Evolutionary conservation across 108 stramenopile species (phyloP).

Genomic region (Skeletonema menzelii): DNA sequence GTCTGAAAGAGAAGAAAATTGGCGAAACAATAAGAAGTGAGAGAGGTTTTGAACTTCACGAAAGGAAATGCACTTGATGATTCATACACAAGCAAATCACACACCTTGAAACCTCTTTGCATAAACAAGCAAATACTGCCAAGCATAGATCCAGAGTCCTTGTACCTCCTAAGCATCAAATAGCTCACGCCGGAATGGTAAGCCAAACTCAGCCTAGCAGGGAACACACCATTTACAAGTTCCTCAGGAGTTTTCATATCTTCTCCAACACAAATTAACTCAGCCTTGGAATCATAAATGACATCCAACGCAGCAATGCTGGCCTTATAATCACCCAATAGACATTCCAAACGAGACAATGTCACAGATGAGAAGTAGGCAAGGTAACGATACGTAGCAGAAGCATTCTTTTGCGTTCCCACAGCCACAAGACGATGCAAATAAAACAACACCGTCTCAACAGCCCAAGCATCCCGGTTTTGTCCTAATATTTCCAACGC

Average conservation of each 20-base stretch:
- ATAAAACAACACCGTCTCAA: constrained; percentile 90
- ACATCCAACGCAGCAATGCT: constrained; percentile 74
- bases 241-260: constrained; percentile 62
- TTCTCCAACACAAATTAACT: constrained; percentile 38
- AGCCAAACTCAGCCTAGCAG: constrained; percentile 83
- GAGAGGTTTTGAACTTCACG: not conserved
- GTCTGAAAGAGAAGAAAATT: constrained; percentile 32
- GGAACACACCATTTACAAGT: constrained; percentile 75
- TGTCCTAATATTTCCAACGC: constrained; percentile 55
- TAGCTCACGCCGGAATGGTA: constrained; percentile 95
- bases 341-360: constrained; percentile 92
- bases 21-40: not conserved
- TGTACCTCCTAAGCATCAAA: constrained; percentile 94
- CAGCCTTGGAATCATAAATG: constrained; percentile 44
- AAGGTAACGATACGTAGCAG: constrained; percentile 74
- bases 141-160: constrained; percentile 82
- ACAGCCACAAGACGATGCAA: constrained; percentile 85
- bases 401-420: constrained; percentile 55
- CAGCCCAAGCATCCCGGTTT: constrained; percentile 91
- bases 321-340: constrained; percentile 92
- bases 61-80: not conserved
- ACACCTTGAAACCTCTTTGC: constrained; percentile 81
- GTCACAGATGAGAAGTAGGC: constrained; percentile 95
- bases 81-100: constrained; percentile 14
- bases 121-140: constrained; percentile 77